Conservation (phyloP, 441 rosid species). For the Arabidopsis lyrata region DNA sequence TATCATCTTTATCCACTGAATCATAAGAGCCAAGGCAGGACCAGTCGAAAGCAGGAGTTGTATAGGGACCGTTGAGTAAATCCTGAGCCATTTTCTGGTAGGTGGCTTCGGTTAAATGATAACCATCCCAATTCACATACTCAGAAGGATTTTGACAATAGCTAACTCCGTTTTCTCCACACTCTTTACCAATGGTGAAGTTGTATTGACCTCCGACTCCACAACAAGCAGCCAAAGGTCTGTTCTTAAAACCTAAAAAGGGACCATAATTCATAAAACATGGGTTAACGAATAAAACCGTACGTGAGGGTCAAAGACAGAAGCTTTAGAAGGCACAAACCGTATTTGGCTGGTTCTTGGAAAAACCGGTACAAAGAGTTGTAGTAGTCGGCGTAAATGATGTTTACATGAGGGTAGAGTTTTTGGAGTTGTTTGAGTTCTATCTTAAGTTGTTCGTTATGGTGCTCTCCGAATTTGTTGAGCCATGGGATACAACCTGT, state of each 20-base stretch:
- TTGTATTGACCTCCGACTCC: constrained; percentile 42
- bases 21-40: constrained; percentile 30
- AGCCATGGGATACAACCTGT: constrained; percentile 51
- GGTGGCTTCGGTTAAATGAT: constrained; percentile 38
- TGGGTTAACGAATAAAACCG: background rate
- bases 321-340: background rate
- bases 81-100: constrained; percentile 17
- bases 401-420: constrained; percentile 31
- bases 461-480: constrained; percentile 47
- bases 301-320: background rate
- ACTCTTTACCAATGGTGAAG: constrained; percentile 20
- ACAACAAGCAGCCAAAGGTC: constrained; percentile 43
- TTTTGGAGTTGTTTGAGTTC: constrained; percentile 35
- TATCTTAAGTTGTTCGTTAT: constrained; percentile 46
- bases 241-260: constrained; percentile 28
- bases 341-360: constrained; percentile 26
- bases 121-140: constrained; percentile 43
- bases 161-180: constrained; percentile 31
- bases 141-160: constrained; percentile 35
- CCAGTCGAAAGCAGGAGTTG: constrained; percentile 34
- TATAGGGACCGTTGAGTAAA: constrained; percentile 30
- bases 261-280: background rate
- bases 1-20: background rate
- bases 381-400: constrained; percentile 35
- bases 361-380: constrained; percentile 23